phyloP scores from a whole-genome alignment of 2,329 filamentous ascomycete genomes.

The Pseudocercospora crystallina region DNA sequence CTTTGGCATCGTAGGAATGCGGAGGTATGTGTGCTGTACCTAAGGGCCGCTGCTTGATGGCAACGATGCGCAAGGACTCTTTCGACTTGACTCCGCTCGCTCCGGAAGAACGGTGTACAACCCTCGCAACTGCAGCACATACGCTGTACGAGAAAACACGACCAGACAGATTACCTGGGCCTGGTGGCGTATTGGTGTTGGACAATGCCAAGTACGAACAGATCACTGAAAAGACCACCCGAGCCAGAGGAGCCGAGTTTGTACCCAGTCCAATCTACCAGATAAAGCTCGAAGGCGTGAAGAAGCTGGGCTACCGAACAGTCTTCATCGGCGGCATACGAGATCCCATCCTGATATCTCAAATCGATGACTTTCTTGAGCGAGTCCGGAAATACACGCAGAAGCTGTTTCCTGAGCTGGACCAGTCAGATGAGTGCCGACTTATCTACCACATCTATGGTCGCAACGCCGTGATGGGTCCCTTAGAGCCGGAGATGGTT shows the following conservation, averaged over 20 bases:
- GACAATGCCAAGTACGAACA: constrained; percentile 3
- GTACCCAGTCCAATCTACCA: background rate
- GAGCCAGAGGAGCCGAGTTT: constrained; percentile 1
- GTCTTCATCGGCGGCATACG: constrained; percentile 21
- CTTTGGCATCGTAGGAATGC: constrained; percentile 40
- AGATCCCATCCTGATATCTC: constrained; percentile 22
- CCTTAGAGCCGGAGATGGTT: background rate
- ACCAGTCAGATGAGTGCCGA: background rate
- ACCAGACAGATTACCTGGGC: constrained; percentile 52
- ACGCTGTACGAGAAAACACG: constrained; percentile 57
- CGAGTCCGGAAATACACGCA: constrained; percentile 17
- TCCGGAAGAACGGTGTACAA: constrained; percentile 45
- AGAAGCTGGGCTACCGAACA: constrained; percentile 15
- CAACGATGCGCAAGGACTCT: constrained; percentile 42
- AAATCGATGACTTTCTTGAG: constrained; percentile 23
- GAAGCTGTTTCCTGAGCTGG: constrained; percentile 2
- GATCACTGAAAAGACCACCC: constrained; percentile 3
- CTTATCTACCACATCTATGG: constrained; percentile 7
- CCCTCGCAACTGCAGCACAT: constrained; percentile 53
- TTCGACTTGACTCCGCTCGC: constrained; percentile 51
- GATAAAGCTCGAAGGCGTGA: constrained; percentile 25
- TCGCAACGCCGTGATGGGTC: constrained; percentile 4
- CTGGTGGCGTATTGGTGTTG: constrained; percentile 43
- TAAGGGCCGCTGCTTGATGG: constrained; percentile 37
- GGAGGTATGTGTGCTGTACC: constrained; percentile 50